Conservation (phyloP, 2,329 filamentous ascomycete genomes). For the Colletotrichum acutatum region DNA sequence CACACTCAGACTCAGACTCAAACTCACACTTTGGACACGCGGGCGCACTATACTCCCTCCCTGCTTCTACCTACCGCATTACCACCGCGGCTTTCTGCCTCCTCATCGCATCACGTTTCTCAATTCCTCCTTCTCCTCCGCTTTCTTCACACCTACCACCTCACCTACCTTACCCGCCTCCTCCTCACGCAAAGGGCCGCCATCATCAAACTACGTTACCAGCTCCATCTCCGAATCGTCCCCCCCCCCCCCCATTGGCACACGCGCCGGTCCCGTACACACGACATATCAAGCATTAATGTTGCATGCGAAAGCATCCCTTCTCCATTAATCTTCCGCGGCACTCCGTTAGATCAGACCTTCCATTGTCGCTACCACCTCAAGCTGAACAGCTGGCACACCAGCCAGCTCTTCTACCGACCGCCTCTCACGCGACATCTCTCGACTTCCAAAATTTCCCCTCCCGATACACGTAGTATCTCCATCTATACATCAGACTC, state of each 20-base stretch:
- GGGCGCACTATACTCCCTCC: neutral
- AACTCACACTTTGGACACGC: neutral
- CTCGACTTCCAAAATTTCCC: neutral
- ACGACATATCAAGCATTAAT: neutral
- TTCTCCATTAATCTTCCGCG: constrained; percentile 22
- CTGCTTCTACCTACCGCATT: neutral
- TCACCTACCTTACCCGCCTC: constrained; percentile 5
- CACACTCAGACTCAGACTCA: constrained; percentile 11
- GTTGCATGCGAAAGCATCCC: neutral
- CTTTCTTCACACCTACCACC: neutral
- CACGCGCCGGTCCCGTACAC: neutral
- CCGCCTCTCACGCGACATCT: constrained; percentile 20
- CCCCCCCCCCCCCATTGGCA: constrained; percentile 15
- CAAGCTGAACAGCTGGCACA: constrained; percentile 32
- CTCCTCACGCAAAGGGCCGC: neutral
- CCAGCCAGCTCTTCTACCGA: constrained; percentile 17
- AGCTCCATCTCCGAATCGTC: constrained; percentile 33
- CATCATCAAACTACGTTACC: neutral
- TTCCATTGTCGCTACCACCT: constrained; percentile 28
- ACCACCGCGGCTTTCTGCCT: neutral
- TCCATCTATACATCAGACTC: neutral
- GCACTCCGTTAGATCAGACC: constrained; percentile 35
- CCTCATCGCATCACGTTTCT: constrained; percentile 37
- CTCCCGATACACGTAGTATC: neutral
- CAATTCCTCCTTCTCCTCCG: neutral